Conservation (phyloP, 306 rosid genomes). For the Pueraria montana region DNA sequence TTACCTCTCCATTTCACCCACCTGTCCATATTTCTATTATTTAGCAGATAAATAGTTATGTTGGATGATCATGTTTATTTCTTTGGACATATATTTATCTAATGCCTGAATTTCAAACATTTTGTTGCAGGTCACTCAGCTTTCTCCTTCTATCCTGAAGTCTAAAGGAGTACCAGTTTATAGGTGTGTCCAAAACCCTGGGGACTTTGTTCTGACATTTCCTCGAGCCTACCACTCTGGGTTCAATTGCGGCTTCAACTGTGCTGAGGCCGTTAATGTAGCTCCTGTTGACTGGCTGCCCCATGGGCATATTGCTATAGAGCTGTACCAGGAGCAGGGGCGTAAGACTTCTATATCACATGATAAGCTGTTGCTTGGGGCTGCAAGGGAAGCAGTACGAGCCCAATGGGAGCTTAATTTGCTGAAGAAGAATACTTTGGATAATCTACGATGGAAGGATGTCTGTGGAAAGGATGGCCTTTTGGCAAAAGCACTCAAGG, state of each 20-base stretch:
- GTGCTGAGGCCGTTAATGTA: constrained; percentile 99
- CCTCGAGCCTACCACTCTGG: constrained; percentile 99
- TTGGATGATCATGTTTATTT: constrained; percentile 40
- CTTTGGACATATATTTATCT: constrained; percentile 23
- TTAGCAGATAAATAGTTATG: constrained; percentile 19
- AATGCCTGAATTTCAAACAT: constrained; percentile 45
- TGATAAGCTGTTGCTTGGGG: constrained; percentile 95
- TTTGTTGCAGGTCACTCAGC: constrained; percentile 88
- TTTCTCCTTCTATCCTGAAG: constrained; percentile 91
- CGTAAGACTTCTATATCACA: constrained; percentile 98
- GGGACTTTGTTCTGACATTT: constrained; percentile 96
- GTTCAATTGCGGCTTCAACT: constrained; percentile 98
- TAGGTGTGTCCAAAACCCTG: constrained; percentile 95
- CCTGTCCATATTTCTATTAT: constrained; percentile 25
- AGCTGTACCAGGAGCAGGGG: constrained; percentile 83
- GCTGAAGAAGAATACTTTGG: constrained; percentile 76
- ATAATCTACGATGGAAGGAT: constrained; percentile 86
- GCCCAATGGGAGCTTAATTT: constrained; percentile 98
- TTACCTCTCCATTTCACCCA: constrained; percentile 17
- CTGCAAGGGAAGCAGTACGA: constrained; percentile 96
- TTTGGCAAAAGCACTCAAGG: constrained; percentile 87
- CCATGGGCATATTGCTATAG: constrained; percentile 94
- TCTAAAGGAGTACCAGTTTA: constrained; percentile 95
- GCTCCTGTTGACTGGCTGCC: constrained; percentile 99
- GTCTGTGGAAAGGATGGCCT: constrained; percentile 92